phyloP scores from a whole-genome alignment of 2,329 filamentous ascomycete genomes.

The Hymenoscyphus occultus region DNA sequence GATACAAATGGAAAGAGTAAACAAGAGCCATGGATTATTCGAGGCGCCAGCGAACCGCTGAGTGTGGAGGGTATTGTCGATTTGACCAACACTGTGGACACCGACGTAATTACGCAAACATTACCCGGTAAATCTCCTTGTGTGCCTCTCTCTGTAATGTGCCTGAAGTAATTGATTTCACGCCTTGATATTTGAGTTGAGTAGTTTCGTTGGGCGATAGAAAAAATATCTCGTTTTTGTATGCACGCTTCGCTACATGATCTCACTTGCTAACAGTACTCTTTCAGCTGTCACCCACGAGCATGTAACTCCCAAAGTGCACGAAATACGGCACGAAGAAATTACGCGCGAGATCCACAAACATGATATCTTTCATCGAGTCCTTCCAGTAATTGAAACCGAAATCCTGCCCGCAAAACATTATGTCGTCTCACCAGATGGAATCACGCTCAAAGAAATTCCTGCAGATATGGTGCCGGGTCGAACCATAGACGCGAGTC shows the following conservation, averaged over 20 bases:
- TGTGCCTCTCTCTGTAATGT: conserved; percentile 18
- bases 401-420: conserved; percentile 52
- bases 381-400: conserved; percentile 51
- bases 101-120: conserved; percentile 28
- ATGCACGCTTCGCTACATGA: background rate
- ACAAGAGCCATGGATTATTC: conserved; percentile 12
- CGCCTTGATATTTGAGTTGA: no score
- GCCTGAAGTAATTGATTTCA: no score
- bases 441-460: conserved; percentile 45
- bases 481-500: conserved; percentile 14
- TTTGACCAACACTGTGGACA: conserved; percentile 32
- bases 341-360: conserved; percentile 54
- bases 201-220: background rate
- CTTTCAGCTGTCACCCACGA: conserved; percentile 49
- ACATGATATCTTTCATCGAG: conserved; percentile 49
- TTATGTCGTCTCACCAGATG: conserved; percentile 38
- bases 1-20: conserved; percentile 9
- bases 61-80: conserved; percentile 31
- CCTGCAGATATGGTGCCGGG: conserved; percentile 42
- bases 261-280: conserved; percentile 22
- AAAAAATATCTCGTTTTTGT: background rate
- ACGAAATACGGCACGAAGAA: conserved; percentile 45
- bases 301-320: conserved; percentile 42
- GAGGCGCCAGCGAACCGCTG: conserved; percentile 19
- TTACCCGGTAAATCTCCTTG: conserved; percentile 30